Conservation (phyloP, 2,329 filamentous ascomycete genomes). For the Fusarium equiseti region DNA sequence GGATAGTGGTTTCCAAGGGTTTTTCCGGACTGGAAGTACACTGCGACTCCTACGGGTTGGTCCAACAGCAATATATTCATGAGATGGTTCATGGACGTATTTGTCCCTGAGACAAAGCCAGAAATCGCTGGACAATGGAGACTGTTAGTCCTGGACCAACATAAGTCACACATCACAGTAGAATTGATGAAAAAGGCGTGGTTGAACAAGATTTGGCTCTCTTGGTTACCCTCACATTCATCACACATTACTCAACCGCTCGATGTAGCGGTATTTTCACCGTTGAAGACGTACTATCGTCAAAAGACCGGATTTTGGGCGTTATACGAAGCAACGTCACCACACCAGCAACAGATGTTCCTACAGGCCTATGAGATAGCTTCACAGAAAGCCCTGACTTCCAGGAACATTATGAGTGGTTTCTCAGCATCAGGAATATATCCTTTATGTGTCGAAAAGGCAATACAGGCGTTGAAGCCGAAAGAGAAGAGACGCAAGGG, state of each 20-base stretch:
- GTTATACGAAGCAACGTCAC: not conserved
- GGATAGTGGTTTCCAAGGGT: not conserved
- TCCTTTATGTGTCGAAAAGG: not conserved
- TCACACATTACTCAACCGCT: not conserved
- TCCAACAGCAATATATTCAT: not conserved
- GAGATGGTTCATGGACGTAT: not conserved
- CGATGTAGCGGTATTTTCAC: not conserved
- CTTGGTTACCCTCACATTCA: not conserved
- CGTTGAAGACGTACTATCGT: not conserved
- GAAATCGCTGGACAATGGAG: fast-evolving
- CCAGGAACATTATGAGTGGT: not conserved
- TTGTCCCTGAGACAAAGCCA: not conserved
- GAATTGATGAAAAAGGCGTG: not conserved
- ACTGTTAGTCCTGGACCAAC: not conserved
- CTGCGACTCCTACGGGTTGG: not conserved
- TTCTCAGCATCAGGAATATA: not conserved
- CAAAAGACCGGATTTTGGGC: not conserved
- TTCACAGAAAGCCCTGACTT: not conserved
- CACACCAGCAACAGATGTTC: not conserved
- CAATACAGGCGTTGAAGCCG: not conserved
- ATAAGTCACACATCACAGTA: not conserved
- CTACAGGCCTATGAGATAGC: not conserved
- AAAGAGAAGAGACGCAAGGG: not conserved
- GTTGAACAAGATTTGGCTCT: not conserved
- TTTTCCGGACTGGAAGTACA: not conserved